Conservation (phyloP, 805 yeast species). For the Saturnispora saitoi region DNA sequence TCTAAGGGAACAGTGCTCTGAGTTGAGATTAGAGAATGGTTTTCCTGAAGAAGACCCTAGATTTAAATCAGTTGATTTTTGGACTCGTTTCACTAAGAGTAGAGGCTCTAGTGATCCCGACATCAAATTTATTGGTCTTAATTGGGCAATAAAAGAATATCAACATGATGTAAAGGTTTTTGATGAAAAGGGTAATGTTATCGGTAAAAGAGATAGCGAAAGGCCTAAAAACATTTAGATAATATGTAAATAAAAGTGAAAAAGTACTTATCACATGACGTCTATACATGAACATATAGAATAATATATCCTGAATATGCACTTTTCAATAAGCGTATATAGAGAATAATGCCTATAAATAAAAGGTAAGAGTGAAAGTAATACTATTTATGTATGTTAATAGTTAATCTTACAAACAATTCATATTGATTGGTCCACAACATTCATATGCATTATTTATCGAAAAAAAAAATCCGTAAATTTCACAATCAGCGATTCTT, state of each 20-base stretch:
- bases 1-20: slow-evolving; percentile 53
- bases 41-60: slow-evolving; percentile 58
- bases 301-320: too few species aligned
- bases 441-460: too few species aligned
- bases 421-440: too few species aligned
- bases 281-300: too few species aligned
- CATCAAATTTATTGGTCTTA: slow-evolving; percentile 63
- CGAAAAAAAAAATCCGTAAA: too few species aligned
- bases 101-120: slow-evolving; percentile 66
- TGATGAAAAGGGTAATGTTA: slow-evolving; percentile 28
- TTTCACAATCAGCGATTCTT: too few species aligned
- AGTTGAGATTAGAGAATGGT: slow-evolving; percentile 34
- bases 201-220: slow-evolving; percentile 14
- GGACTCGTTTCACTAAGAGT: slow-evolving; percentile 58
- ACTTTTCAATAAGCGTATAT: too few species aligned
- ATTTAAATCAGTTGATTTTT: slow-evolving; percentile 59
- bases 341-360: too few species aligned
- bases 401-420: too few species aligned
- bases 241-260: neutral
- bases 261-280: too few species aligned
- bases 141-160: slow-evolving; percentile 73
- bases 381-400: too few species aligned
- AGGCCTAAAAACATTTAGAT: slow-evolving; percentile 11
- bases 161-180: slow-evolving; percentile 36
- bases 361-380: too few species aligned